Conservation (phyloP, 257 asterid genomes). For the Salvia rosmarinus region DNA sequence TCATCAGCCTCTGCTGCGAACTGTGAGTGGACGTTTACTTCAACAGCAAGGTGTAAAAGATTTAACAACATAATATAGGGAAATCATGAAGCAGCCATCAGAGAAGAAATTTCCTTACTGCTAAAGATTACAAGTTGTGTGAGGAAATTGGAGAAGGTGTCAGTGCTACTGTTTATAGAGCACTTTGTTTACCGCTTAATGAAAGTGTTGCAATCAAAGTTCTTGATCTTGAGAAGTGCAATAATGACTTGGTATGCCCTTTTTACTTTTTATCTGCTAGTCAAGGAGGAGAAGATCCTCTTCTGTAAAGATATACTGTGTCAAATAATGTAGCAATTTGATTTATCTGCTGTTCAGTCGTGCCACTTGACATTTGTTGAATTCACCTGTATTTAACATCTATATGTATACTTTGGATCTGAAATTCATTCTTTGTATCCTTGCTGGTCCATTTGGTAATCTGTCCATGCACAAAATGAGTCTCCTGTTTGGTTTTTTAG, state of each 20-base stretch:
- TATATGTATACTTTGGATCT: not conserved
- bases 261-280: constrained; percentile 27
- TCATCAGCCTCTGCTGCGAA: constrained; percentile 26
- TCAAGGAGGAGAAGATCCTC: not conserved
- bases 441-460: not conserved
- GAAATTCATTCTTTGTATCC: not conserved
- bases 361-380: constrained; percentile 26
- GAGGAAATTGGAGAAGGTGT: constrained; percentile 99
- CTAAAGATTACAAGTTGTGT: constrained; percentile 66
- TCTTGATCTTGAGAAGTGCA: constrained; percentile 97
- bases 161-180: constrained; percentile 91
- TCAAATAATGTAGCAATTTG: not conserved
- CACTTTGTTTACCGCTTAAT: constrained; percentile 77
- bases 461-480: not conserved
- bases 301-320: constrained; percentile 2
- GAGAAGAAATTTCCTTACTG: constrained; percentile 72
- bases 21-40: constrained; percentile 33
- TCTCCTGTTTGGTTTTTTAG: not conserved
- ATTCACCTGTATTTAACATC: not conserved
- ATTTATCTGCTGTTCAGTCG: constrained; percentile 8
- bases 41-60: constrained; percentile 38
- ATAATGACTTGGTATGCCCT: constrained; percentile 85
- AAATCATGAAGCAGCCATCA: constrained; percentile 54
- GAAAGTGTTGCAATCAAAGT: constrained; percentile 95
- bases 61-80: constrained; percentile 35